Conservation (phyloP, 2,329 filamentous ascomycete genomes). For the Fusarium mundagurra region DNA sequence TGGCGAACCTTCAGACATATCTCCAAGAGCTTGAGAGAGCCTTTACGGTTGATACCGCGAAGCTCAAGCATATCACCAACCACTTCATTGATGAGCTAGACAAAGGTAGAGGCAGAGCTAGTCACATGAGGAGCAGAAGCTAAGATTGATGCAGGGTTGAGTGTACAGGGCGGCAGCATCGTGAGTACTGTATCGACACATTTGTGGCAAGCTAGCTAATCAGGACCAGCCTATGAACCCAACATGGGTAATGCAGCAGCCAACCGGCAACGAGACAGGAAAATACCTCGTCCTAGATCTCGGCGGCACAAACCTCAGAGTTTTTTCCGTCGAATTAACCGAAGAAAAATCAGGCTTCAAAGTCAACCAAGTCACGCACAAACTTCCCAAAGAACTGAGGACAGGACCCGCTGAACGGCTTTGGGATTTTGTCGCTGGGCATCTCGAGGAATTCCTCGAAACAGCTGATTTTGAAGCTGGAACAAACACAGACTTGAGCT, state of each 20-base stretch:
- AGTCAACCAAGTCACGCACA: neutral
- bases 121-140: accelerated
- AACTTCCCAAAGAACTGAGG: neutral
- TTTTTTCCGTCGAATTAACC: neutral
- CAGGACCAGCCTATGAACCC: neutral
- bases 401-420: neutral
- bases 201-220: neutral
- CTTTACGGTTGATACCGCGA: constrained; percentile 1
- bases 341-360: neutral
- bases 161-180: neutral
- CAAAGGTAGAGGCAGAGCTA: neutral
- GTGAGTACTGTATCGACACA: neutral
- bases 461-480: neutral
- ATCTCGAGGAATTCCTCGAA: neutral
- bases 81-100: constrained; percentile 2
- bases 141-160: neutral
- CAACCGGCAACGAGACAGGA: neutral
- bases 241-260: constrained; percentile 15
- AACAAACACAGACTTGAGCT: constrained; percentile 58
- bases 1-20: neutral
- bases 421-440: neutral
- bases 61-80: constrained; percentile 5
- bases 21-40: neutral
- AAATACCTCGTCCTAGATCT: neutral
- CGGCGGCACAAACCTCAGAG: constrained; percentile 6